A percentile compares a stretch with the other conserved stretches of the same genome.
phyloP scores from a whole-genome alignment of 495 filamentous ascomycete genomes.

The Neurospora sublineolata region DNA sequence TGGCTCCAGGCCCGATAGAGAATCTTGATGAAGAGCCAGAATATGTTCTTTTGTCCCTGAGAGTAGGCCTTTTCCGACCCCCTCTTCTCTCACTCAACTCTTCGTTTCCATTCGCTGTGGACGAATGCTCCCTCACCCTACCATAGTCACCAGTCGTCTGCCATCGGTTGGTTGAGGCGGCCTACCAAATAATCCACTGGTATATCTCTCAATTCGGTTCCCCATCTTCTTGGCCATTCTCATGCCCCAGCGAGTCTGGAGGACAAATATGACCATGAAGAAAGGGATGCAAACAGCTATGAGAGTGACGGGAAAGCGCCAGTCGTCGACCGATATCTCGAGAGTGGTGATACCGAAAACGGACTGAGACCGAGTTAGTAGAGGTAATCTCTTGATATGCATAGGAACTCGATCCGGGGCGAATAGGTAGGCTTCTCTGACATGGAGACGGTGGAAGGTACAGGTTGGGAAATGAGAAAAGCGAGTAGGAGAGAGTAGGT shows the following conservation, averaged over 20 bases:
- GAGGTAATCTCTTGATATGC: no score
- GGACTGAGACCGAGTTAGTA: slow-evolving; percentile 1
- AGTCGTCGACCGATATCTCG: slow-evolving; percentile 14
- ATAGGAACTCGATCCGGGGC: neutral
- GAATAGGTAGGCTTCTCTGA: neutral
- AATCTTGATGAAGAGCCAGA: neutral
- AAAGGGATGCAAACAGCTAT: slow-evolving; percentile 24
- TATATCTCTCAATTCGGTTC: neutral
- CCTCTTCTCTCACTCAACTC: neutral
- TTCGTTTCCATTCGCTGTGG: neutral
- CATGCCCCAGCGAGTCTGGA: slow-evolving; percentile 17
- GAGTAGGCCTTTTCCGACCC: neutral
- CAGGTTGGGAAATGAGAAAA: neutral
- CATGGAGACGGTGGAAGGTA: neutral
- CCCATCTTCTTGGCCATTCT: neutral
- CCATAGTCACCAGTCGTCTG: neutral
- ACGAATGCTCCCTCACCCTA: neutral
- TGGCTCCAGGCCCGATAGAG: neutral
- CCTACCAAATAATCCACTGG: neutral
- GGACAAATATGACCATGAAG: slow-evolving; percentile 20
- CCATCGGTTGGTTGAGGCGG: neutral
- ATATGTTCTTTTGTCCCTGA: neutral
- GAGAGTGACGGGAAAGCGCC: slow-evolving; percentile 22
- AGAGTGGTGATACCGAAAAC: slow-evolving; percentile 27
- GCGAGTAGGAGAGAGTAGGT: neutral